Conservation (phyloP, 805 yeast genomes). For the Candida saitoana region DNA sequence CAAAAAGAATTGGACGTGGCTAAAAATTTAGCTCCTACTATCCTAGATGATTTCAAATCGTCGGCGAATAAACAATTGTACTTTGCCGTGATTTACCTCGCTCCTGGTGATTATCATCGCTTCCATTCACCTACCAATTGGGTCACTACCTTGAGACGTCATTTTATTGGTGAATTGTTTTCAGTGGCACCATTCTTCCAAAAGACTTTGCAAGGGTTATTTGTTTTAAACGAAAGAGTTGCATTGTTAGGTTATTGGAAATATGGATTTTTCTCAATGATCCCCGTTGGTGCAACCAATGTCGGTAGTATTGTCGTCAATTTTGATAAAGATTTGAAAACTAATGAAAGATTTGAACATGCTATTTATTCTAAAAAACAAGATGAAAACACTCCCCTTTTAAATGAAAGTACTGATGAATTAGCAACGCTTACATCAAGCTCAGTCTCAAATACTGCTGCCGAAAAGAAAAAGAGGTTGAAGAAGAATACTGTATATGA, state of each 20-base stretch:
- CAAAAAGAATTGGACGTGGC: slow-evolving; percentile 38
- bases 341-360: slow-evolving; percentile 69
- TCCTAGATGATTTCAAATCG: slow-evolving; percentile 25
- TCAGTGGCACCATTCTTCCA: slow-evolving; percentile 98
- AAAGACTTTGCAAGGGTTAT: slow-evolving; percentile 76
- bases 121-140: slow-evolving; percentile 95
- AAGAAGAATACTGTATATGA: slow-evolving; percentile 85
- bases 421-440: slow-evolving; percentile 11
- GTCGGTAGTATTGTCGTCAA: slow-evolving; percentile 92
- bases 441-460: slow-evolving; percentile 5
- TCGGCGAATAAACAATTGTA: slow-evolving; percentile 55
- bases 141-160: slow-evolving; percentile 92
- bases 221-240: slow-evolving; percentile 91
- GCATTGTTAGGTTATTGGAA: slow-evolving; percentile 95
- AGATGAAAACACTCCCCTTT: slow-evolving; percentile 31
- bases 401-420: slow-evolving; percentile 14
- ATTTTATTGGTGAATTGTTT: slow-evolving; percentile 91
- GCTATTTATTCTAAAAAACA: slow-evolving; percentile 27
- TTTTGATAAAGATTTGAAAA: slow-evolving; percentile 84
- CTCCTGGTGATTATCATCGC: slow-evolving; percentile 98
- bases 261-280: slow-evolving; percentile 96
- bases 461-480: slow-evolving; percentile 33
- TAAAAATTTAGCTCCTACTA: slow-evolving; percentile 35
- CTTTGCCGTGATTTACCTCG: slow-evolving; percentile 88
- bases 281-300: slow-evolving; percentile 98